These are phyloP conservation scores for Mucor velutinosus DNA, from an alignment of 371 early-diverging fungal genomes.

Conservation along the genomic window DNA sequence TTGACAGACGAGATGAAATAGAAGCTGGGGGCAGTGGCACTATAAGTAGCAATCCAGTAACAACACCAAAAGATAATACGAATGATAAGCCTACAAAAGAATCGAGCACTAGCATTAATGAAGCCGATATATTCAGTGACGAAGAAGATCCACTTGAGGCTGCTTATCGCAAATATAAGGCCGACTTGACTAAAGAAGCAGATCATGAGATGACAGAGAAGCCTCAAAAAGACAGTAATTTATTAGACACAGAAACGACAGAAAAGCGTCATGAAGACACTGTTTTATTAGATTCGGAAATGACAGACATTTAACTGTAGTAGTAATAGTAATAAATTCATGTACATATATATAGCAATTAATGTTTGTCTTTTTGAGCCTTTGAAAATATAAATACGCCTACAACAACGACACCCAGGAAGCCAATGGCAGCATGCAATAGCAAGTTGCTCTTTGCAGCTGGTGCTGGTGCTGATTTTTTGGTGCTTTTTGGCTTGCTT, in stretches of 20 bases:
- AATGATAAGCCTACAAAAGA: neutral
- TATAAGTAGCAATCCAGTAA: neutral
- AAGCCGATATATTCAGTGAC: neutral
- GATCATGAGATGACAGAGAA: neutral
- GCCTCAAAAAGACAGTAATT: neutral
- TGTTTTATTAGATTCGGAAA: neutral
- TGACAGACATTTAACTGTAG: neutral
- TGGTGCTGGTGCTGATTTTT: conserved; percentile 12
- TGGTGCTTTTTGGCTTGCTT: neutral
- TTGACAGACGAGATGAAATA: conserved; percentile 4
- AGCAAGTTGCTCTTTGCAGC: conserved; percentile 29
- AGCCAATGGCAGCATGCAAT: conserved; percentile 48
- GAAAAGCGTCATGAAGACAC: no score
- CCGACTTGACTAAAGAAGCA: neutral
- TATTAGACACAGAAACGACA: neutral
- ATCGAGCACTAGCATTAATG: neutral
- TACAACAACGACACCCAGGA: conserved; percentile 47
- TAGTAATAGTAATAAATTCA: neutral
- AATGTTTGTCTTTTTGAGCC: neutral
- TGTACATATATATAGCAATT: neutral
- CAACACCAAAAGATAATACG: neutral
- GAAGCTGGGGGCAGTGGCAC: neutral
- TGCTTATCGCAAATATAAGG: neutral
- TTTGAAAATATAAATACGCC: conserved; percentile 46
- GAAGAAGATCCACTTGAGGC: neutral